Conservation (phyloP, 768 basidiomycete genomes). For the Termitomyces sp. region DNA sequence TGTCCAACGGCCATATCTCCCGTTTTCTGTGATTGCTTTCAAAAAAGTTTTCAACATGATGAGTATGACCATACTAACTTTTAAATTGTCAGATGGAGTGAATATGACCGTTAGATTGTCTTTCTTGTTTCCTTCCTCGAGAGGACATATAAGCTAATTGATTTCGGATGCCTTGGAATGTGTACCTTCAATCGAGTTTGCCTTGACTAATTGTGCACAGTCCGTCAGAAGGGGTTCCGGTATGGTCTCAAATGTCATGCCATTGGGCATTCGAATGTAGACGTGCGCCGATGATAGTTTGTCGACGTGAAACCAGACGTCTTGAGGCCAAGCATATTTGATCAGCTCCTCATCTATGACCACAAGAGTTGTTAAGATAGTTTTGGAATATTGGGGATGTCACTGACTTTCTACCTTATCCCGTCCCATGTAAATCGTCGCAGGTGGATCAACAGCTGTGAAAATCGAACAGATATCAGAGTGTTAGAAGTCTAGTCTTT, state of each 20-base stretch:
- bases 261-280: conserved; percentile 82
- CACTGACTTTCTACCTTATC: conserved; percentile 93
- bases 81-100: conserved; percentile 88
- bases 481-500: not conserved
- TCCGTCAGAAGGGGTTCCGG: conserved; percentile 74
- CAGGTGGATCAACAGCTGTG: conserved; percentile 57
- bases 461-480: not conserved
- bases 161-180: not conserved
- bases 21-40: conserved; percentile 61
- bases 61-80: conserved; percentile 42
- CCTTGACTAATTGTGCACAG: conserved; percentile 94
- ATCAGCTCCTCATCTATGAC: conserved; percentile 88
- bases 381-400: not conserved
- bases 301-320: conserved; percentile 96
- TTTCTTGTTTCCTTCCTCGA: conserved; percentile 84
- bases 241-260: conserved; percentile 86
- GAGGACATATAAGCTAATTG: not conserved
- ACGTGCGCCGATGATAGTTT: conserved; percentile 96
- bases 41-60: not conserved
- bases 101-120: conserved; percentile 91
- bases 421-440: conserved; percentile 86
- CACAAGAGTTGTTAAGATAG: not conserved
- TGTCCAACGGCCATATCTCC: conserved; percentile 97
- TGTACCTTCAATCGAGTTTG: conserved; percentile 92
- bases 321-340: conserved; percentile 85